Base-by-base conservation (phyloP, 441 rosid genomes). In the Isatis lusitanica region DNA sequence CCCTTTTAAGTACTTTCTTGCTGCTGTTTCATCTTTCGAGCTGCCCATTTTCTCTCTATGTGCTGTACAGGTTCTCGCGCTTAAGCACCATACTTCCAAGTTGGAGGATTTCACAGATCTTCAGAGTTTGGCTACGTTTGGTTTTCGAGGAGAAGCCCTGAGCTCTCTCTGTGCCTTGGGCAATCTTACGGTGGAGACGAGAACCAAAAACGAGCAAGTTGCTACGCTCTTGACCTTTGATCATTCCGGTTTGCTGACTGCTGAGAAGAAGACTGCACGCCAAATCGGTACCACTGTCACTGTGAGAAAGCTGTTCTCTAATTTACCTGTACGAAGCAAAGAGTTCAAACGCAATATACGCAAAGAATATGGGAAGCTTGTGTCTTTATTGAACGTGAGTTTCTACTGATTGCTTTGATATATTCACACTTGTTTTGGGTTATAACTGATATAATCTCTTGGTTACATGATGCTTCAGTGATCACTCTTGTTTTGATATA, bases 141-240 rank as follows among this genome's bases (percentile, higher is more conserved):
- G 99, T 70, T 95, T 95, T 70, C 81, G 99, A 82, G 99, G 99
- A 67, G 99, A 93, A 85, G 99, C 99, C 4, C 42, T 95, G 75
- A 95, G 99, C 70, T 91, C 99, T n/a, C 98, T 95, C 13, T 95
- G 93, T 71, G 86, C 91, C 3, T 81, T 95, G 77, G 99, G 96
- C 0, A 84, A 84, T 61, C 82, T 95, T 78, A 88, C 88, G 7
- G 86, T 95, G 55, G 99, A 95, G 68, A 95, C 99, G 0, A 84
- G 97, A 74, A 90, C 97, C 0, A 87, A 82, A 53, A 74, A 87
- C 11, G 99, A 95, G 82, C 17, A 85, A 0, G 86, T 93, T 42
- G 99, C 97, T 15, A 84, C 94, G 2, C 95, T 87, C 69, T 85
- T 95, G 85, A 88, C 86, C 8, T 93, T 80, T 73, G 97, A 93